Evolutionary conservation across 805 yeast species (phyloP).

Genomic region (Nakazawaea holstii): DNA sequence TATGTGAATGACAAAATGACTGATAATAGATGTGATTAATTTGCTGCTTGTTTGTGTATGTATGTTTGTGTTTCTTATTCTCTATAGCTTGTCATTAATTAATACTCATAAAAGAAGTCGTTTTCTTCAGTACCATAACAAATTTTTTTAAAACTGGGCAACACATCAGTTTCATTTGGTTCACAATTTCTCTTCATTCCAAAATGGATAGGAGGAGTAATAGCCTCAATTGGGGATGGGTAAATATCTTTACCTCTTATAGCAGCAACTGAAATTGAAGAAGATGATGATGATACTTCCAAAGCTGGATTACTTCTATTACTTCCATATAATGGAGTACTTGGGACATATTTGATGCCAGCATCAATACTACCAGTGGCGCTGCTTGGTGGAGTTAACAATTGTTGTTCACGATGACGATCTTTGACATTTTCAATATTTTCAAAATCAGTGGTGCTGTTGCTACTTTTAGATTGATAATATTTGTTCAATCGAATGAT

Average conservation of each 20-base stretch:
- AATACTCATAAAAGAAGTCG: neutral
- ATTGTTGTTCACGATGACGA: slow-evolving; percentile 1
- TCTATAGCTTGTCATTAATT: neutral
- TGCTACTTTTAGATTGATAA: neutral
- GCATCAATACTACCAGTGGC: slow-evolving; percentile 12
- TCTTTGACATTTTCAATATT: neutral
- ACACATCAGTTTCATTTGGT: neutral
- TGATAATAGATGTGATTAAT: no score
- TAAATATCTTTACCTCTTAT: neutral
- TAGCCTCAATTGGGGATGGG: slow-evolving; percentile 10
- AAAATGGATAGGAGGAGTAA: neutral
- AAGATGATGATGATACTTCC: no score
- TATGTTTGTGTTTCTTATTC: neutral
- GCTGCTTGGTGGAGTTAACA: slow-evolving; percentile 11
- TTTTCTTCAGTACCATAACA: neutral
- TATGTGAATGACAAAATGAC: no score
- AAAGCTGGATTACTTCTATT: neutral
- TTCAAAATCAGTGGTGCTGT: neutral
- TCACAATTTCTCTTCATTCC: slow-evolving; percentile 6
- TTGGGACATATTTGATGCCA: slow-evolving; percentile 9
- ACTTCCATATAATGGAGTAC: neutral
- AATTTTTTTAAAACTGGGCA: neutral
- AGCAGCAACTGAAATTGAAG: neutral
- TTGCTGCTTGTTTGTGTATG: no score
- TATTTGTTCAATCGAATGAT: slow-evolving; percentile 3